phyloP scores from a whole-genome alignment of 2,329 filamentous ascomycete species.

The Gremmenia infestans region DNA sequence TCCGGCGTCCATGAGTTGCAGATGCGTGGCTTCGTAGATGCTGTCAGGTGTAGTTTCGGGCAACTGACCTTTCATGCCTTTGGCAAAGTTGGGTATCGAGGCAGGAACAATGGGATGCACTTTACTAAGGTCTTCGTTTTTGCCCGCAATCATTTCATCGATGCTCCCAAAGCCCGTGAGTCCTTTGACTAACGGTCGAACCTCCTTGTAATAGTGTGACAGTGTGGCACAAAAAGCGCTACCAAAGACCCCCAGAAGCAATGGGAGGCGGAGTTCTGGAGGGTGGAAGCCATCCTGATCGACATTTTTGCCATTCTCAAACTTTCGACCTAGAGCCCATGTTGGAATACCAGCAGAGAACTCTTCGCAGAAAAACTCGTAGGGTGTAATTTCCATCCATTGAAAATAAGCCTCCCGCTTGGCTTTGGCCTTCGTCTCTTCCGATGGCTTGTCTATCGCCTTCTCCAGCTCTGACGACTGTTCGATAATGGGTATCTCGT shows the following conservation, averaged over 20 bases:
- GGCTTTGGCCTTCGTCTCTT: conserved; percentile 46
- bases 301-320: conserved; percentile 65
- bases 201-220: conserved; percentile 92
- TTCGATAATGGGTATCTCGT: conserved; percentile 76
- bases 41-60: conserved; percentile 73
- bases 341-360: conserved; percentile 88
- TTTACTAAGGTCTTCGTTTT: conserved; percentile 79
- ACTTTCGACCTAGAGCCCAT: conserved; percentile 84
- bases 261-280: conserved; percentile 77
- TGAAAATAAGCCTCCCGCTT: conserved; percentile 85
- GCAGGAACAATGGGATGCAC: conserved; percentile 94
- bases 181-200: conserved; percentile 74
- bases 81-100: conserved; percentile 81
- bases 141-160: conserved; percentile 76
- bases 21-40: conserved; percentile 64
- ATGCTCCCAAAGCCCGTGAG: conserved; percentile 71
- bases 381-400: conserved; percentile 94
- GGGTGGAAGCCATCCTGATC: conserved; percentile 63
- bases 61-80: conserved; percentile 72
- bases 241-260: conserved; percentile 92
- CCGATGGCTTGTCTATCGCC: conserved; percentile 33
- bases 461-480: conserved; percentile 35
- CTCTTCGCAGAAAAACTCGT: conserved; percentile 94
- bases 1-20: conserved; percentile 90
- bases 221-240: conserved; percentile 94